A percentile compares a stretch with the other conserved stretches of the same genome.
Conservation (phyloP, 2,329 filamentous ascomycete species). For the Curvularia verruculosa region DNA sequence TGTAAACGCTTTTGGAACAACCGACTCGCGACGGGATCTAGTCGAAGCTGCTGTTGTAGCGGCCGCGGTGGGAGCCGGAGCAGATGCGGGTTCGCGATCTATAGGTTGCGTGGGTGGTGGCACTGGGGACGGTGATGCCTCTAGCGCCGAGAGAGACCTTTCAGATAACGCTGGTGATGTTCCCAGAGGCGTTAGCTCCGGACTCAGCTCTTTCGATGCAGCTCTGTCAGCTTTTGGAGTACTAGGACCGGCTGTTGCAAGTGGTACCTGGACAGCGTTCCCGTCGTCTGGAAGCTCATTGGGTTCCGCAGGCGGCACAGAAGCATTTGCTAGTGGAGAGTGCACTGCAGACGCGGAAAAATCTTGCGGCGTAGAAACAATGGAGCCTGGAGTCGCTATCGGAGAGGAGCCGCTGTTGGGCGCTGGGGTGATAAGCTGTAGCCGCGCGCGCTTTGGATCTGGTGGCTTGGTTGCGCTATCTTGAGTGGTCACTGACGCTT, state of each 20-base stretch:
- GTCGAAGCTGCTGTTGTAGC: conserved; percentile 42
- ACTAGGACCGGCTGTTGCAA: conserved; percentile 53
- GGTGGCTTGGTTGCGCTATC: conserved; percentile 36
- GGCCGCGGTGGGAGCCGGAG: conserved; percentile 8
- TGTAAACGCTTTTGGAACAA: conserved; percentile 35
- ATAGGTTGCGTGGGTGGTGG: conserved; percentile 2
- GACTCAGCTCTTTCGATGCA: conserved; percentile 14
- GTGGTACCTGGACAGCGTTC: conserved; percentile 48
- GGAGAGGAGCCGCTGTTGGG: conserved; percentile 18
- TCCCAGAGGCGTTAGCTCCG: conserved; percentile 26
- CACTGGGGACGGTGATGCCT: conserved; percentile 10
- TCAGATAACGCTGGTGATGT: conserved; percentile 23
- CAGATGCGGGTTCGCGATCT: conserved; percentile 16
- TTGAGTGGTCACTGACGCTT: conserved; percentile 33
- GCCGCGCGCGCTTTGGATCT: conserved; percentile 40
- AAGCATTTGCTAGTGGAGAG: conserved; percentile 23
- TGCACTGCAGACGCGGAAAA: conserved; percentile 16
- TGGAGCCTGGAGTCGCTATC: conserved; percentile 19
- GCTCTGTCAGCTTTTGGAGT: conserved; percentile 33
- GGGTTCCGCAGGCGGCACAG: conserved; percentile 21
- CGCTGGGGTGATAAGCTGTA: conserved; percentile 27
- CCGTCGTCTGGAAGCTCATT: conserved; percentile 24
- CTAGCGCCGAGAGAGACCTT: conserved; percentile 17
- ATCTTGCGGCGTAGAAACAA: conserved; percentile 17
- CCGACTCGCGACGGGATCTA: conserved; percentile 43